Percentiles rank a stretch among this genome's conserved stretches.
Evolutionary conservation across 169 alveolate genomes (phyloP).

Genomic region (Eimeria maxima): DNA sequence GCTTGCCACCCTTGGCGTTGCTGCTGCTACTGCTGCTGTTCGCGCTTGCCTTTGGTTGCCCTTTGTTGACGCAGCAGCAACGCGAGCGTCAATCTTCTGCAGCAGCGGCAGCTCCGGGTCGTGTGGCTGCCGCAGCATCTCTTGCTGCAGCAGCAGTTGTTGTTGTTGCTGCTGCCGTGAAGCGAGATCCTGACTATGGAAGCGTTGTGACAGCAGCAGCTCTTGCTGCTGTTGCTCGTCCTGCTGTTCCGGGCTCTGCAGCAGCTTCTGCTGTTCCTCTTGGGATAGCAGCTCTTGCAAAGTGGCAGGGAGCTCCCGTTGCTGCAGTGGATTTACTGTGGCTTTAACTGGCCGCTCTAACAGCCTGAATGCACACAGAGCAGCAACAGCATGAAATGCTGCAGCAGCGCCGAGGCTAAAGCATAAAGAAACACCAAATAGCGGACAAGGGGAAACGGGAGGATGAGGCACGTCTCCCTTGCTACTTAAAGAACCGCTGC

Average conservation of each 20-base stretch:
- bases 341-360: not conserved
- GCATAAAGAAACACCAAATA: too few relatives aligned
- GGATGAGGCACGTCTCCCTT: too few relatives aligned
- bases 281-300: conserved; percentile 27
- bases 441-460: too few relatives aligned
- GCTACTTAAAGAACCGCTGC: too few relatives aligned
- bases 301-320: conserved; percentile 5
- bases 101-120: conserved; percentile 49
- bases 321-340: too few relatives aligned
- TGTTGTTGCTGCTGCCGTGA: not conserved
- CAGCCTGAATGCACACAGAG: not conserved
- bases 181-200: not conserved
- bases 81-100: conserved; percentile 20
- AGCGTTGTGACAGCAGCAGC: conserved; percentile 23
- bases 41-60: conserved; percentile 35
- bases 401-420: too few relatives aligned
- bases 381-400: not conserved
- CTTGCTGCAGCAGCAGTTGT: not conserved
- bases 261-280: conserved; percentile 51
- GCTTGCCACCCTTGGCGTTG: not conserved
- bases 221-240: conserved; percentile 17
- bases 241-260: conserved; percentile 51
- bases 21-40: conserved; percentile 25
- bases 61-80: not conserved
- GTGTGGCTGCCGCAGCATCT: not conserved